phyloP scores from a whole-genome alignment of 2,329 filamentous ascomycete species.

The Emmonsiellopsis sp. region DNA sequence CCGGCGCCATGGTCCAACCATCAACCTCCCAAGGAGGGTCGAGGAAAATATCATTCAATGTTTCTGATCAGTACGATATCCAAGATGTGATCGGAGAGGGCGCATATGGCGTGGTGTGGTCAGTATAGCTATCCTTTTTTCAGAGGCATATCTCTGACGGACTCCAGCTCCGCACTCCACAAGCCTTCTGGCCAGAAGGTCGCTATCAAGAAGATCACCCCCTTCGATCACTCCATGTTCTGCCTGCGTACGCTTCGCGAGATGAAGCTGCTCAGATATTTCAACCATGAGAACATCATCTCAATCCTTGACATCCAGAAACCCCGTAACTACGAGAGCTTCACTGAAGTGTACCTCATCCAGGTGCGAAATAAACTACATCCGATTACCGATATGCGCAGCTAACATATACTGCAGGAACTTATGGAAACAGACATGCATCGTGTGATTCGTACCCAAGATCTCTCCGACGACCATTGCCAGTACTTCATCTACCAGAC shows the following conservation, averaged over 20 bases:
- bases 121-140: slow-evolving; percentile 30
- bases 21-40: slow-evolving; percentile 45
- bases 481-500: slow-evolving; percentile 99
- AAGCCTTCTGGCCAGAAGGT: slow-evolving; percentile 98
- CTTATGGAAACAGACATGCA: slow-evolving; percentile 99
- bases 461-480: slow-evolving; percentile 97
- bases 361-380: slow-evolving; percentile 53
- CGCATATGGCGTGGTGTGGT: slow-evolving; percentile 98
- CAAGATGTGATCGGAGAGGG: slow-evolving; percentile 98
- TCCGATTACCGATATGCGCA: background rate
- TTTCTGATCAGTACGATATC: slow-evolving; percentile 98
- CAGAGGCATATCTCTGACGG: slow-evolving; percentile 9
- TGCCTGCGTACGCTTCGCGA: slow-evolving; percentile 91
- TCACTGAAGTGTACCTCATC: slow-evolving; percentile 97
- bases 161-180: slow-evolving; percentile 78
- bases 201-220: slow-evolving; percentile 99
- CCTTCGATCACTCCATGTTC: slow-evolving; percentile 99
- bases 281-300: slow-evolving; percentile 99
- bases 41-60: slow-evolving; percentile 98
- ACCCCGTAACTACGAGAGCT: slow-evolving; percentile 88
- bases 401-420: slow-evolving; percentile 47
- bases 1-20: slow-evolving; percentile 32
- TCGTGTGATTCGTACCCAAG: slow-evolving; percentile 94
- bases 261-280: slow-evolving; percentile 98
- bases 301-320: slow-evolving; percentile 99